These are phyloP conservation scores for Fragilaria radians DNA, from an alignment of 108 stramenopile genomes.

Conservation along the genomic window DNA sequence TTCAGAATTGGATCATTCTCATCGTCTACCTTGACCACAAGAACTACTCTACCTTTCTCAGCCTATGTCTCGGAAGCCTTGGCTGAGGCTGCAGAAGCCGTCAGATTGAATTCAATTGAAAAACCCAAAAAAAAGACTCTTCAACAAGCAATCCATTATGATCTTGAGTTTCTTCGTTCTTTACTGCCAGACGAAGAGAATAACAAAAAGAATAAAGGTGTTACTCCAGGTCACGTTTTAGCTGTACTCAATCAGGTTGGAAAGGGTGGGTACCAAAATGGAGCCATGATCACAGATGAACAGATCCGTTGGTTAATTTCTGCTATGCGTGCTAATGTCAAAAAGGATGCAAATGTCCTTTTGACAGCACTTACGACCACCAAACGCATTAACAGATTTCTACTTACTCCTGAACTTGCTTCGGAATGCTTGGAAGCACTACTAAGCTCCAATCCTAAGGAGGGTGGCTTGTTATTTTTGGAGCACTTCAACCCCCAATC, in stretches of 20 bases:
- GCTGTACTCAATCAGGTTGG: conserved; percentile 24
- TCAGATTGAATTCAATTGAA: no score
- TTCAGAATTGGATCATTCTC: no score
- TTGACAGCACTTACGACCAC: conserved; percentile 30
- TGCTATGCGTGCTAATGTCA: conserved; percentile 28
- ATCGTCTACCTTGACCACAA: no score
- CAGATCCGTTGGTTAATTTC: conserved; percentile 20
- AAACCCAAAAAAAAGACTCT: no score
- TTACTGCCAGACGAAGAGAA: no score
- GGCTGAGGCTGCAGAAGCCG: no score
- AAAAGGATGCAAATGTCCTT: conserved; percentile 30
- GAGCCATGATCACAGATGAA: conserved; percentile 14
- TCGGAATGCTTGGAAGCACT: conserved; percentile 1
- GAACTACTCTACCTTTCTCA: no score
- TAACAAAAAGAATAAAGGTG: no score
- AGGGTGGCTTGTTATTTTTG: conserved; percentile 32
- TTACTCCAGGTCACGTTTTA: conserved; percentile 33
- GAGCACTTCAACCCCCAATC: conserved; percentile 22
- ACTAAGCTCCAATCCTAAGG: conserved; percentile 13
- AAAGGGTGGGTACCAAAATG: conserved; percentile 7
- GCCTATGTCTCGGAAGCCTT: no score
- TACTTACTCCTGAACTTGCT: conserved; percentile 9
- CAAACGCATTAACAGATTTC: conserved; percentile 25
- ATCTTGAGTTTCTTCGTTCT: no score
- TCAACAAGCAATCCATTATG: no score